Base-by-base conservation (phyloP, 2,329 filamentous ascomycete genomes). In the Cordyceps cicadae region DNA sequence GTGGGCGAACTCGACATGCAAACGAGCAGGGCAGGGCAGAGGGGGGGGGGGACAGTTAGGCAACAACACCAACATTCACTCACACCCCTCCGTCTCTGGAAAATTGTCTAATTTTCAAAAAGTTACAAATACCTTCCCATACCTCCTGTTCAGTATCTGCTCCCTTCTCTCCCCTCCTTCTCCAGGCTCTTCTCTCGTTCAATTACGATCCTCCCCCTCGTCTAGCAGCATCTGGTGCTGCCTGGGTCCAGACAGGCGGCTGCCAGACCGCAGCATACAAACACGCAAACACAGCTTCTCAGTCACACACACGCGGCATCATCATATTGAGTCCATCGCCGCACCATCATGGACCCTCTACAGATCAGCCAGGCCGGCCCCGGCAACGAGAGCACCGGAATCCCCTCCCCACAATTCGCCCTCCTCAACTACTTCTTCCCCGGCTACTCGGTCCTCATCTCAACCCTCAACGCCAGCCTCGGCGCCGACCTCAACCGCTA, bases 341-440 rank as follows among this genome's bases (percentile, higher is more conserved):
- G n/a, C n/a, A 2, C 51, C 11, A 45, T 32, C 54, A 60, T 62
- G 61, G 51, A 58, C 52, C 59, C 50, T 32, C 12, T 54, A 5
- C 54, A 48, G 12, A 49, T 49, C 15, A 39, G n/a, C 7, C 43
- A 49, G 1, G 43, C 24, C 45, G 21, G 8, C 45, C 19, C 43
- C n/a, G 43, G n/a, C 19, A 21, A 41, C 17, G 48, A 54, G 19
- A 41, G 5, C 55, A 19, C 21, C 14, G 54, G 61, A 32, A 24
- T 60, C 29, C 63, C 63, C 2, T 62, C 70, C 26, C 70, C 77
- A 8, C 77, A 78, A 64, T 74, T 78, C 45, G 76, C 70, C 57
- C 70, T 85, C 15, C 74, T 89, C 37, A 85, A 89, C 67, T 78
- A 80, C 63, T 79, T 89, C 69, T 81, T 89, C 65, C 87, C 87